Evolutionary conservation across 2,329 filamentous ascomycete species (phyloP), one percentile per base, ranked within the genome.

Genomic region (Allantophomopsis cytisporea): DNA sequence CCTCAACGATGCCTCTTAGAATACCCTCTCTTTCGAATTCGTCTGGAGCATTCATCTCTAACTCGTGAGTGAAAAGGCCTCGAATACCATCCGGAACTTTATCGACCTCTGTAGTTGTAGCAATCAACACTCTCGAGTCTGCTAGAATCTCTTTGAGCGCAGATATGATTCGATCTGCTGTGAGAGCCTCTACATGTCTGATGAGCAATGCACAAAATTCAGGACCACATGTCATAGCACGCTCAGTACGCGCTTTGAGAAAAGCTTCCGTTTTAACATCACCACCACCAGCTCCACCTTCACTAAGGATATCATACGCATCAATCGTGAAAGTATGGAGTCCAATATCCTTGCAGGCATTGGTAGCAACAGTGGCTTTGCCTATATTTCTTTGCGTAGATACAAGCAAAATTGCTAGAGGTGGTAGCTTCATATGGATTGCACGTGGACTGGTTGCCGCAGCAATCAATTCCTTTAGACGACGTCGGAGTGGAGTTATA

Each of bases 191-290:
- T 32, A 96, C 74, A 51, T 98, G 91, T 43, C 80, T 79, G 48
- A 98, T 72, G n/a, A 96, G 66, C 37, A 98, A 62, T 5, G 82
- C 80, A 36, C 88, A 95, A 52, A 76, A 83, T 49, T 87, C 80
- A 0, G 86, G 60, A 1, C 91, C 91, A 54, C 91, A 96, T 47
- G 80, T 82, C 56, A 95, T 78, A 7, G 87, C 91, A 42, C 91
- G 74, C 44, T 94, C 91, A 1, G 87, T 84, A 38, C 91, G 75
- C 4, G 84, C 85, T 54, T 91, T 83, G 13, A 98, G 64, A 48
- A 94, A 83, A 1, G 84, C 88, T 54, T 95, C 89, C 0, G 88
- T 94, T 61, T 96, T 95, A 20, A 94, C 83, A 54, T 98, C 91
- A 40, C 83, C 81, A 7, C 85, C 85, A 39, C 86, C 86, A 1